Conservation (phyloP, 1,284 basidiomycete species). For the Cystobasidium slooffiae region DNA sequence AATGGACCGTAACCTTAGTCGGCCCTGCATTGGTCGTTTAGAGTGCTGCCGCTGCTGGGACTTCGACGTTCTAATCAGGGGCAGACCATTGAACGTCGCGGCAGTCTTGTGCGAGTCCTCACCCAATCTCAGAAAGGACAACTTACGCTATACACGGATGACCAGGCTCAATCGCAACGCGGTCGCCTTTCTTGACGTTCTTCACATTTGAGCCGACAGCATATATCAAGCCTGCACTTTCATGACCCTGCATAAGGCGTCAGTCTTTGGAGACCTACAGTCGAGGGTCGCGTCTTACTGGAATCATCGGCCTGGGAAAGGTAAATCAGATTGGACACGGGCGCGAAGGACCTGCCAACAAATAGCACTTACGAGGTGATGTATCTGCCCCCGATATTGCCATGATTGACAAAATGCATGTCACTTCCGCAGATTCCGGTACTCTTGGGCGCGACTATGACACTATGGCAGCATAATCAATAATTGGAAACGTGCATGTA, state of each 20-base stretch:
- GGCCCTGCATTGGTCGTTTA: background rate
- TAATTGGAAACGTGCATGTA: constrained; percentile 62
- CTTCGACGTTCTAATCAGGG: too few species aligned
- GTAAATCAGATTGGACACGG: background rate
- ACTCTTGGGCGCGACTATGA: constrained; percentile 68
- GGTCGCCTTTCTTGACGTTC: constrained; percentile 76
- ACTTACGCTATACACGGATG: constrained; percentile 60
- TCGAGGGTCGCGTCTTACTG: background rate
- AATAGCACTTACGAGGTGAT: constrained; percentile 3
- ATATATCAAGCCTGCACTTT: constrained; percentile 61
- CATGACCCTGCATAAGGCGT: constrained; percentile 59
- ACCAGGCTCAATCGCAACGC: constrained; percentile 66
- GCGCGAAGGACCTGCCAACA: background rate
- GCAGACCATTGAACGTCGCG: too few species aligned
- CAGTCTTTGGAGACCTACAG: background rate
- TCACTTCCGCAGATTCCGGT: constrained; percentile 77
- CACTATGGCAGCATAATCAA: constrained; percentile 56
- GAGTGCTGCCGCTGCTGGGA: background rate
- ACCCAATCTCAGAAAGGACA: background rate
- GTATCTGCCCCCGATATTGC: constrained; percentile 8
- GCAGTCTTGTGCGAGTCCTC: too few species aligned
- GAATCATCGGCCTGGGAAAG: background rate
- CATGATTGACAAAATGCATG: constrained; percentile 71
- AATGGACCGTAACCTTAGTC: constrained; percentile 64
- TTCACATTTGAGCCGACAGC: constrained; percentile 72